Conservation (phyloP, 192 early-diverging fungal species). For the Coemansia sp. region DNA sequence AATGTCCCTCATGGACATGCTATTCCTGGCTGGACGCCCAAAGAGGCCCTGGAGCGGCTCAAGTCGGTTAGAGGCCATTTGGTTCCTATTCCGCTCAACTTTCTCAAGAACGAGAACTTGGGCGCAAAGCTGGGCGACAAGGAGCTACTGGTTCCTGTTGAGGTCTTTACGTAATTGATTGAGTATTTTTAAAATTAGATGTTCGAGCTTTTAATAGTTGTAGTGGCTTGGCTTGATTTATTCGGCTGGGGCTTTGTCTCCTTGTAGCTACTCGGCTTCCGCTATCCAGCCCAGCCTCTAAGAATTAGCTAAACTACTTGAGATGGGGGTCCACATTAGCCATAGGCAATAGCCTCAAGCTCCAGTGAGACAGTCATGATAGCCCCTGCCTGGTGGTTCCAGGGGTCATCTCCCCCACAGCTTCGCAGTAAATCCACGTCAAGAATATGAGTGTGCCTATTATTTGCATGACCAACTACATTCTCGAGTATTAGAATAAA, state of each 20-base stretch:
- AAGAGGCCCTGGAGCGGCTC: conserved; percentile 34
- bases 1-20: conserved; percentile 47
- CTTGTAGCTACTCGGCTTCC: too few relatives aligned
- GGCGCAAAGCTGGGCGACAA: conserved; percentile 52
- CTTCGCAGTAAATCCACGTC: too few relatives aligned
- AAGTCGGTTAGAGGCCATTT: conserved; percentile 48
- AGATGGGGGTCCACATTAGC: too few relatives aligned
- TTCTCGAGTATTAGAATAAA: too few relatives aligned
- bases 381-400: too few relatives aligned
- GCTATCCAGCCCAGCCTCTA: too few relatives aligned
- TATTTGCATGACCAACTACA: too few relatives aligned
- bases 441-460: too few relatives aligned
- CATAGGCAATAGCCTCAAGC: too few relatives aligned
- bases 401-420: too few relatives aligned
- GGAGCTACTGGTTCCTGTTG: conserved; percentile 50
- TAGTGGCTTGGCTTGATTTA: not conserved
- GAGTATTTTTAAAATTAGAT: not conserved
- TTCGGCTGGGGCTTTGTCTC: not conserved
- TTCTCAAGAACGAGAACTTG: conserved; percentile 51
- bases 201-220: not conserved
- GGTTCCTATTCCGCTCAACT: conserved; percentile 53
- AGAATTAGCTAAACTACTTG: too few relatives aligned
- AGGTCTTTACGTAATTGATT: conserved; percentile 47
- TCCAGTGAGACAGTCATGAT: too few relatives aligned
- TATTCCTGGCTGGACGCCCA: conserved; percentile 17